A percentile compares a stretch with the other conserved stretches of the same genome.
Conservation (phyloP, 2,329 filamentous ascomycete species). For the Sordariomycetes sp. region DNA sequence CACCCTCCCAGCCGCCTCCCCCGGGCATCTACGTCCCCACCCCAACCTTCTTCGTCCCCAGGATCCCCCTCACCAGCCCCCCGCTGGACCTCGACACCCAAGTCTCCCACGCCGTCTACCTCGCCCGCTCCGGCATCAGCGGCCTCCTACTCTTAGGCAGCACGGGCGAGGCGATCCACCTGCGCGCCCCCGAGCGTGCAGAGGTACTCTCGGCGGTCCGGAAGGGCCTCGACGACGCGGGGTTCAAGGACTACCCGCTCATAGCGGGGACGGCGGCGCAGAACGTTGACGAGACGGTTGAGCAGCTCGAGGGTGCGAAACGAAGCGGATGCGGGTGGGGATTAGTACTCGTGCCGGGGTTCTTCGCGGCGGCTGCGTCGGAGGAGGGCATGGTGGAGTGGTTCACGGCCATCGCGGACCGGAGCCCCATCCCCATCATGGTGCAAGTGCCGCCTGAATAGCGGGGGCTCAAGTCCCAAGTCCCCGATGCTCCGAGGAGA, state of each 20-base stretch:
- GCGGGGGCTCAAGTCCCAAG: too few species aligned
- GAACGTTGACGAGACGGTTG: conserved; percentile 46
- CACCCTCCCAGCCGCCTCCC: conserved; percentile 22
- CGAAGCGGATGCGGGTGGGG: conserved; percentile 47
- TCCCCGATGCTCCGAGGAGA: background rate
- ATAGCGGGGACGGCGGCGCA: conserved; percentile 49
- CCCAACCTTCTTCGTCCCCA: conserved; percentile 47
- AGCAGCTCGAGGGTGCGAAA: conserved; percentile 39
- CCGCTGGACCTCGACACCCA: conserved; percentile 46
- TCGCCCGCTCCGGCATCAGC: conserved; percentile 44
- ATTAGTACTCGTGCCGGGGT: conserved; percentile 44
- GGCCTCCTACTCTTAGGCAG: conserved; percentile 50
- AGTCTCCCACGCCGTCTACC: conserved; percentile 41
- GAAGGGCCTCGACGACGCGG: conserved; percentile 37
- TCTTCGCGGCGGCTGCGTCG: conserved; percentile 40
- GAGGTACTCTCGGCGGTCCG: conserved; percentile 40
- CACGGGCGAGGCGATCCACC: conserved; percentile 51
- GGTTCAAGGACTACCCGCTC: conserved; percentile 44
- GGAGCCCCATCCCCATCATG: conserved; percentile 41
- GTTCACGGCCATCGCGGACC: conserved; percentile 45
- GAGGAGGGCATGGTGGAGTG: conserved; percentile 43
- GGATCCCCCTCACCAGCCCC: conserved; percentile 26
- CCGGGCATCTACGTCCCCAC: conserved; percentile 46
- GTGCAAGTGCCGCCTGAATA: conserved; percentile 27
- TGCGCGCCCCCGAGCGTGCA: conserved; percentile 42